Evolutionary conservation across 1,284 basidiomycete genomes (phyloP), one percentile per base, ranked within the genome.

Genomic region (Sporisorium sorghi): DNA sequence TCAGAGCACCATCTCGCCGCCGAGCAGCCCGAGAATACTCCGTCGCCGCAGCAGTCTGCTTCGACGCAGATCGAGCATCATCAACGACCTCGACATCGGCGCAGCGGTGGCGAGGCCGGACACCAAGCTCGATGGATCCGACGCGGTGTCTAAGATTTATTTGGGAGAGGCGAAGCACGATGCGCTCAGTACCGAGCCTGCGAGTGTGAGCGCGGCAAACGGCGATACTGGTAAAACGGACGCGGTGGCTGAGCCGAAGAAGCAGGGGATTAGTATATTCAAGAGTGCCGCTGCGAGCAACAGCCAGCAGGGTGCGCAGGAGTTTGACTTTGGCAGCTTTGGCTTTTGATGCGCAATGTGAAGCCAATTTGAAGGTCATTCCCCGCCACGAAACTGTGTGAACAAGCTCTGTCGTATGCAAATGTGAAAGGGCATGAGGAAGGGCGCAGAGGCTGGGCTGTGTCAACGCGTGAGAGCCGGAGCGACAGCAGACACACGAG

Each of bases 271-370:
- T 46, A 70, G 76, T 47, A 40, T 71, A 32, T 75, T 78, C 63
- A 78, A 75, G 40, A 66, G 55, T 33, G 73, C 69, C 3, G 69
- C 76, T 12, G 68, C 66, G 1, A 76, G 69, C 54, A 69, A 67
- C 47, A 70, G 61, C 48, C 65, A 73, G 37, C 77, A 79, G 52
- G 77, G 77, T 1, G 77, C 77, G 7, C 75, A 77, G 47, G 77
- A 79, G 33, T 79, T 79, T 28, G 67, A 71, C 60, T 76, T 79
- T 52, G 44, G 69, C 62, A 73, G 62, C 26, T 79, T 79, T 44
- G 77, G 69, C n/a, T 79, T 79, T 52, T 79, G 57, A 67, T 12
- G n/a, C 7, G 17, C 26, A 47, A 47, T 32, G 26, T 5, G 10
- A 30, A 8, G 6, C n/a, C 46, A 2, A 8, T 26, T 26, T 12